phyloP scores from a whole-genome alignment of 345 rosid species.

The Heritiera fomes region DNA sequence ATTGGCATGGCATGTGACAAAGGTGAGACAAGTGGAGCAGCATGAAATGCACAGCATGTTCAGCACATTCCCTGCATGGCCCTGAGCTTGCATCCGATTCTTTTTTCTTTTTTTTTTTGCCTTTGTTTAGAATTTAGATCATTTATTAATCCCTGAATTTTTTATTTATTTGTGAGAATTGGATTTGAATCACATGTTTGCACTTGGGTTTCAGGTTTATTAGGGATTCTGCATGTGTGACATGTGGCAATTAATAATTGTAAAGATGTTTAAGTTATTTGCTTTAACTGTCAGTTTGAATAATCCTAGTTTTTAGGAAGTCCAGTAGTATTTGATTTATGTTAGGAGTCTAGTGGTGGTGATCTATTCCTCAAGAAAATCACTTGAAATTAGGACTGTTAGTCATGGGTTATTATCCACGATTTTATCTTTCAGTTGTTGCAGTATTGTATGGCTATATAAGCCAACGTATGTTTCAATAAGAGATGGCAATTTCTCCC shows the following conservation, averaged over 20 bases:
- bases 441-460: no score
- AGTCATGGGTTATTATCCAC: no score
- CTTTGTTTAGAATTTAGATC: background rate
- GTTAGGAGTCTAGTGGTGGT: no score
- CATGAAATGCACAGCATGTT: slow-evolving; percentile 53
- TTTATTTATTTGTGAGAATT: background rate
- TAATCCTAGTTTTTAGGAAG: no score
- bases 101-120: background rate
- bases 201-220: background rate
- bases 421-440: no score
- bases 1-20: slow-evolving; percentile 34
- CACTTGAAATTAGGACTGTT: no score
- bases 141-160: background rate
- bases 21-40: slow-evolving; percentile 51
- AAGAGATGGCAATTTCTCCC: no score
- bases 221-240: slow-evolving; percentile 9
- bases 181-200: slow-evolving; percentile 14
- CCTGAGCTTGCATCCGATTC: slow-evolving; percentile 1
- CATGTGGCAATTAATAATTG: background rate
- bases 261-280: no score
- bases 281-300: no score
- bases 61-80: slow-evolving; percentile 66
- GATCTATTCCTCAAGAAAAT: no score
- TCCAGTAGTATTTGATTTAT: no score
- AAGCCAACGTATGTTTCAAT: no score